Conservation (phyloP, 2,329 filamentous ascomycete species). For the Helicocarpus griseus region DNA sequence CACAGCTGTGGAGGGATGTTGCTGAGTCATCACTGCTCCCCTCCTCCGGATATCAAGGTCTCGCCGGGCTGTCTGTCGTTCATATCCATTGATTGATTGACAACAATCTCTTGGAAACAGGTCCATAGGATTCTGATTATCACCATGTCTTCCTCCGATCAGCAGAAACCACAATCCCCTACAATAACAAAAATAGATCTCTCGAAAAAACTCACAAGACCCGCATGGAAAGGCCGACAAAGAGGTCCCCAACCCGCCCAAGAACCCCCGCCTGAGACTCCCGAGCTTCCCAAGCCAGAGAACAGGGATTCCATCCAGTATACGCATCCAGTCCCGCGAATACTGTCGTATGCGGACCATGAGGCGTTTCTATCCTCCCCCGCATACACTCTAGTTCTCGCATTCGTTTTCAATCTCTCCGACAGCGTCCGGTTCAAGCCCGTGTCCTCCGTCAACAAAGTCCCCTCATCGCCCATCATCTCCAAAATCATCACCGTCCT, state of each 20-base stretch:
- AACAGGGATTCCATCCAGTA: conserved; percentile 53
- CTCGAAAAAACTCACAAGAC: conserved; percentile 30
- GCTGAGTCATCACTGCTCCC: too few relatives aligned
- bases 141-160: conserved; percentile 13
- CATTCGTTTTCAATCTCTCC: conserved; percentile 78
- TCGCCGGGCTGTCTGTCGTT: too few relatives aligned
- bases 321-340: conserved; percentile 61
- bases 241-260: conserved; percentile 17
- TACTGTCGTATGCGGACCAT: conserved; percentile 72
- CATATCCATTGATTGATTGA: too few relatives aligned
- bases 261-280: conserved; percentile 63
- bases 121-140: too few relatives aligned
- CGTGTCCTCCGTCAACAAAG: conserved; percentile 49
- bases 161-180: conserved; percentile 8
- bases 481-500: conserved; percentile 60
- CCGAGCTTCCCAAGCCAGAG: conserved; percentile 59
- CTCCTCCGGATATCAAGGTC: too few relatives aligned
- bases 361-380: conserved; percentile 68
- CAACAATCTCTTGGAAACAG: too few relatives aligned
- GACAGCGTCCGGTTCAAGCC: conserved; percentile 67
- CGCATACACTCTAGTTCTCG: conserved; percentile 64
- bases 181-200: conserved; percentile 22
- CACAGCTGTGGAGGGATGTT: too few relatives aligned
- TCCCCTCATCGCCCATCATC: conserved; percentile 47
- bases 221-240: conserved; percentile 25